These are phyloP conservation scores for Osmanthus fragrans DNA, from an alignment of 257 asterid genomes.

Conservation along the genomic window DNA sequence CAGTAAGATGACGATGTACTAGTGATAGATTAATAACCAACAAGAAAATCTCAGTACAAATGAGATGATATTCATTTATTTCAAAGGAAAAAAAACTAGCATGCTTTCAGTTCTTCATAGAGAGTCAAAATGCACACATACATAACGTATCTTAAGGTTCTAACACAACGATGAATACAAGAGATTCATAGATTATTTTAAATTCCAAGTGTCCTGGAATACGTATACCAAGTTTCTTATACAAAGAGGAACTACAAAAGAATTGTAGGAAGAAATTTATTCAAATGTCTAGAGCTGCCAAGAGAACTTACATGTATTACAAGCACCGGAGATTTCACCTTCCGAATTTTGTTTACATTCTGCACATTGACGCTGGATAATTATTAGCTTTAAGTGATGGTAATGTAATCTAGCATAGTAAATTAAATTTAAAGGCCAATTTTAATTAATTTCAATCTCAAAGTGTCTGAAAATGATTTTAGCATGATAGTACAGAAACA, in stretches of 20 bases:
- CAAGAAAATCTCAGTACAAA: not conserved
- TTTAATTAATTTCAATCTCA: not conserved
- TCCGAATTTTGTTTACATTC: constrained; percentile 88
- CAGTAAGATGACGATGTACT: not conserved
- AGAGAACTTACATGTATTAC: constrained; percentile 89
- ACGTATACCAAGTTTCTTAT: not conserved
- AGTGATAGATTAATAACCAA: not conserved
- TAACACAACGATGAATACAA: not conserved
- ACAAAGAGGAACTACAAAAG: not conserved
- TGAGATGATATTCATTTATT: not conserved
- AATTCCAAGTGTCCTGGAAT: not conserved
- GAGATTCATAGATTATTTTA: not conserved
- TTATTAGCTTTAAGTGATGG: constrained; percentile 20
- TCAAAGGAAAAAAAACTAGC: not conserved
- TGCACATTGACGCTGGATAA: constrained; percentile 39
- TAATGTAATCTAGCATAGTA: not conserved
- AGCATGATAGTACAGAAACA: not conserved
- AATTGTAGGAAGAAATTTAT: not conserved
- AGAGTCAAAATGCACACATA: not conserved
- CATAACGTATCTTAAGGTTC: not conserved
- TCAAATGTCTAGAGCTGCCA: constrained; percentile 13
- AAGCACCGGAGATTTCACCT: constrained; percentile 92
- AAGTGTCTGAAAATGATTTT: not conserved
- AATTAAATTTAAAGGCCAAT: not conserved
- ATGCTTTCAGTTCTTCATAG: not conserved